Percentiles rank a stretch among this genome's conserved stretches.
Evolutionary conservation across 1,284 basidiomycete species (phyloP).

Genomic region (Exobasidium cylindrosporum): DNA sequence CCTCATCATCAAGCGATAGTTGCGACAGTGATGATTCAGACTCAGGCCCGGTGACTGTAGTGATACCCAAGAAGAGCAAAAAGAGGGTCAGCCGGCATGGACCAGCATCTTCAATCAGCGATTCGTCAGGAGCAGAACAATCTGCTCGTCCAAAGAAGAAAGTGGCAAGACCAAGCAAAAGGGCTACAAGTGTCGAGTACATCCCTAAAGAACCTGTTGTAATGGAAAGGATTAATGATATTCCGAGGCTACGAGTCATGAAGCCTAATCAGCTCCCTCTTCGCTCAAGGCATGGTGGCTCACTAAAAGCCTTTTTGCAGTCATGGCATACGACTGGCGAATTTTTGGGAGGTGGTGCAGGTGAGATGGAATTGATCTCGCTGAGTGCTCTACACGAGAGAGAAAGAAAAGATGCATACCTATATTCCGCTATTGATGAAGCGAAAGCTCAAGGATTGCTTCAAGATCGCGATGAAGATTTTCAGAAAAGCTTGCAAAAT

Average conservation of each 20-base stretch:
- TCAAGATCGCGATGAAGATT: constrained; percentile 4
- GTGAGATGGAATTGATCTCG: constrained; percentile 28
- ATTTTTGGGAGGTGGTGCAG: constrained; percentile 21
- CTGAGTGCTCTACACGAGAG: constrained; percentile 9
- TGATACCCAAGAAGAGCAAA: background rate
- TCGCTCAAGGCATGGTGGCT: constrained; percentile 21
- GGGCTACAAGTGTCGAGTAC: background rate
- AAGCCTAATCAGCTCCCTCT: constrained; percentile 29
- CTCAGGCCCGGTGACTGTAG: background rate
- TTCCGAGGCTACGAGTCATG: constrained; percentile 26
- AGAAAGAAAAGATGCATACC: constrained; percentile 23
- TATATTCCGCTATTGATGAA: constrained; percentile 28
- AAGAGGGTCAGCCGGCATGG: background rate
- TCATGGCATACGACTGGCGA: constrained; percentile 4
- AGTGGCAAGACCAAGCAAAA: background rate
- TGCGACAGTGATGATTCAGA: background rate
- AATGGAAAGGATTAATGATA: constrained; percentile 2
- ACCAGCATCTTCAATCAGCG: background rate
- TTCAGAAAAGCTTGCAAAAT: constrained; percentile 11
- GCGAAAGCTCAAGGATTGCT: constrained; percentile 22
- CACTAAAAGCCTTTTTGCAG: constrained; percentile 17
- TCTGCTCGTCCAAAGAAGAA: background rate
- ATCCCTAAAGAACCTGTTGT: background rate
- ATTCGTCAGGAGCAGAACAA: background rate
- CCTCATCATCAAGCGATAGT: background rate